Conservation (phyloP, 1,139 yeast genomes). For the Candida sp. region DNA sequence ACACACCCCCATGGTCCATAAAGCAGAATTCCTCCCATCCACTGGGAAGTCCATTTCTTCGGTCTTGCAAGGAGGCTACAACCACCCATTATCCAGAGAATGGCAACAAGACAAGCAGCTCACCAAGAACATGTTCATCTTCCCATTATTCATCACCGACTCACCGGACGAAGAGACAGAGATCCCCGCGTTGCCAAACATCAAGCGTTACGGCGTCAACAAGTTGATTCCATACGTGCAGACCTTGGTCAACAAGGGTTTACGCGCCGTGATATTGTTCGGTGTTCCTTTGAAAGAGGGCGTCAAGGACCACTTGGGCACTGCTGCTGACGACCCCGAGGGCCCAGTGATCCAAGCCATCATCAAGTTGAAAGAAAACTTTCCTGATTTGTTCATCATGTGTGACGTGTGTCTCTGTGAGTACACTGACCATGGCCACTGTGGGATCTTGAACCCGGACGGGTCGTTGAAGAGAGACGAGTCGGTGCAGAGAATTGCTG, state of each 20-base stretch:
- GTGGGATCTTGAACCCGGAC: conserved; percentile 89
- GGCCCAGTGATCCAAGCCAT: conserved; percentile 93
- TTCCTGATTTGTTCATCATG: conserved; percentile 85
- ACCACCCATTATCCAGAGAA: conserved; percentile 84
- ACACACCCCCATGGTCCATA: conserved; percentile 55
- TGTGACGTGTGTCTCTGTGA: conserved; percentile 98
- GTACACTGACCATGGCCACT: conserved; percentile 96
- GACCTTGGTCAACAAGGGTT: conserved; percentile 77
- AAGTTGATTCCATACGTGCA: conserved; percentile 75
- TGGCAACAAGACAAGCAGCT: conserved; percentile 93
- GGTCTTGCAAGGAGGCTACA: conserved; percentile 91
- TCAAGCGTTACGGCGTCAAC: conserved; percentile 86
- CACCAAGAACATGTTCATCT: conserved; percentile 87
- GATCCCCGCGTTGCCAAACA: conserved; percentile 84
- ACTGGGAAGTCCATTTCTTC: conserved; percentile 72
- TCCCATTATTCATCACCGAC: conserved; percentile 89
- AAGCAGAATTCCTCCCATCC: conserved; percentile 67
- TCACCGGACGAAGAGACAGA: conserved; percentile 76
- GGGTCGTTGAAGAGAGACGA: conserved; percentile 80
- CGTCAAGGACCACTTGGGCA: conserved; percentile 79
- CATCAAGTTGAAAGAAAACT: conserved; percentile 60
- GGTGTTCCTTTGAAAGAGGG: conserved; percentile 87
- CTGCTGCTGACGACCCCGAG: conserved; percentile 94
- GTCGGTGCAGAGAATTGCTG: conserved; percentile 85
- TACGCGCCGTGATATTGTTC: conserved; percentile 84